These are phyloP conservation scores for Monosporascus sp. DNA, from an alignment of 2,329 filamentous ascomycete species.

Conservation along the genomic window DNA sequence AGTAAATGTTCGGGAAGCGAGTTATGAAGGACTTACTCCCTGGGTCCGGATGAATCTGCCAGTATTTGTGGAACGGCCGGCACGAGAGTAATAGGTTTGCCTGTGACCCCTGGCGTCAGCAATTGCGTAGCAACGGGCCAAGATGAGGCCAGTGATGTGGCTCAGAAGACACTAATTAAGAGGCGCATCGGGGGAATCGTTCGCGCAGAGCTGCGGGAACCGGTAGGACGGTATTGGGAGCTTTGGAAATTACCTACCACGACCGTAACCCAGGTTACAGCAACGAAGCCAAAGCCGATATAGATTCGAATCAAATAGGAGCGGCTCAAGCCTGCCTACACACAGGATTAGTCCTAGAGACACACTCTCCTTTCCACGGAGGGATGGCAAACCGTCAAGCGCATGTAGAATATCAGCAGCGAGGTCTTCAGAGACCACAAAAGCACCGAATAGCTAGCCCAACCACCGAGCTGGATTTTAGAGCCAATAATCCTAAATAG, in stretches of 20 bases:
- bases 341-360: background rate
- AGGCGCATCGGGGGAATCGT: no score
- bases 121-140: no score
- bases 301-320: conserved; percentile 38
- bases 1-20: no score
- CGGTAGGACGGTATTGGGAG: background rate
- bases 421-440: conserved; percentile 50
- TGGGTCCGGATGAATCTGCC: conserved; percentile 50
- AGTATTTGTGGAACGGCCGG: conserved; percentile 42
- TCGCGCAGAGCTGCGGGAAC: no score
- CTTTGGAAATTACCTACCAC: conserved; percentile 13
- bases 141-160: no score
- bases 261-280: conserved; percentile 39
- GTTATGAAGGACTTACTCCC: conserved; percentile 34
- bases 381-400: conserved; percentile 34
- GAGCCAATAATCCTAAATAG: conserved; percentile 40
- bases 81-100: conserved; percentile 43
- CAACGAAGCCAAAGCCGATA: conserved; percentile 41
- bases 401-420: conserved; percentile 49
- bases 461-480: conserved; percentile 48
- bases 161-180: no score
- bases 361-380: background rate
- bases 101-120: background rate
- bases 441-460: conserved; percentile 47
- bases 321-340: conserved; percentile 33